phyloP scores from a whole-genome alignment of 1,284 basidiomycete species.

The Psilocybe mexicana region DNA sequence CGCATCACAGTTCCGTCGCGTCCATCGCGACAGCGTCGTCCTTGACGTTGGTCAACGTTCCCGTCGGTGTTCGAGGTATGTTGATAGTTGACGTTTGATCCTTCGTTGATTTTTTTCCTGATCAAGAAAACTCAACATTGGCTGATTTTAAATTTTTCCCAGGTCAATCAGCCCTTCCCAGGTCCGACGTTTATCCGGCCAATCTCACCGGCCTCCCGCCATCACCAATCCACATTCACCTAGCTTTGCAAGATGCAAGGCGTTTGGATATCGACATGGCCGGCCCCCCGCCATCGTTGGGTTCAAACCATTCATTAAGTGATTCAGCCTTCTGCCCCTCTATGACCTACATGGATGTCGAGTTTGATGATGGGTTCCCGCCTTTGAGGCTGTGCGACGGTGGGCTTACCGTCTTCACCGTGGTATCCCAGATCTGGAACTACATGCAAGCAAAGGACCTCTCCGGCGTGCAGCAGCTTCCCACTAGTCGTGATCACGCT shows the following conservation, averaged over 20 bases:
- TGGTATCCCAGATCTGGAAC: constrained; percentile 2
- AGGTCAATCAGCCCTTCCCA: not conserved
- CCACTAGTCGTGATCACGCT: not conserved
- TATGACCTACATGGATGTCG: constrained; percentile 5
- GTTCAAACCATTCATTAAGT: not conserved
- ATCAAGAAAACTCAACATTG: constrained; percentile 7
- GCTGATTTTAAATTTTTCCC: constrained; percentile 1
- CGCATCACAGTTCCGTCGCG: not conserved
- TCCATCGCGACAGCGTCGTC: not conserved
- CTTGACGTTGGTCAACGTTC: constrained; percentile 1
- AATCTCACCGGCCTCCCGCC: not conserved
- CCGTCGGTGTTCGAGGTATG: constrained; percentile 6
- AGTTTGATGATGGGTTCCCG: constrained; percentile 8
- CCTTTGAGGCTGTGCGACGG: constrained; percentile 2
- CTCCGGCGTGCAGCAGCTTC: not conserved
- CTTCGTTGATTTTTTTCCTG: constrained; percentile 2
- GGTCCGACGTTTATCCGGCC: not conserved
- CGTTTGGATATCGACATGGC: constrained; percentile 6
- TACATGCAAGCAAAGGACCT: constrained; percentile 1
- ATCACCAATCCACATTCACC: not conserved
- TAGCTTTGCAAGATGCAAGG: not conserved
- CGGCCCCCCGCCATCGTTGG: not conserved
- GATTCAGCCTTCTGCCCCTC: constrained; percentile 5
- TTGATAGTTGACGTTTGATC: not conserved
- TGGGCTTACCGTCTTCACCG: not conserved